phyloP scores from a whole-genome alignment of 225 moss, liverwort and hornwort genomes.

The Thuidium tamariscinum region DNA sequence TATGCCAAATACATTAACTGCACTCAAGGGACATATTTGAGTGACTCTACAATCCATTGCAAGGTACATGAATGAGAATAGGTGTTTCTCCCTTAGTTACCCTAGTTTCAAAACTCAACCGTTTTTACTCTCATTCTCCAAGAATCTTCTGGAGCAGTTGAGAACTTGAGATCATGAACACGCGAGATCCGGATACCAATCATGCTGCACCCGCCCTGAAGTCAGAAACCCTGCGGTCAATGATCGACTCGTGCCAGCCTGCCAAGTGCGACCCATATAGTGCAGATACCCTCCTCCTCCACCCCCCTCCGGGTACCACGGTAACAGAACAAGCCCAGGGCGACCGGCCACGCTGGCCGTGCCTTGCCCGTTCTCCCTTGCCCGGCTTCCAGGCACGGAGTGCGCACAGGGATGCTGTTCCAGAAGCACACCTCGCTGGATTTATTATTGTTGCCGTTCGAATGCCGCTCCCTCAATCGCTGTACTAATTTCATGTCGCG shows the following conservation, averaged over 20 bases:
- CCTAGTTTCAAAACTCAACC: neutral
- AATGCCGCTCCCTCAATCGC: neutral
- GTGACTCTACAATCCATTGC: too few relatives aligned
- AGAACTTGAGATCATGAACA: neutral
- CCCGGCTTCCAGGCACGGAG: neutral
- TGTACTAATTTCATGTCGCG: neutral
- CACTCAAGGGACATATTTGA: too few relatives aligned
- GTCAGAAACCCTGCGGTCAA: neutral
- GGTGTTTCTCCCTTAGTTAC: too few relatives aligned
- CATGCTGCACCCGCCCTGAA: neutral
- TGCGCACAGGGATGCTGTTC: neutral
- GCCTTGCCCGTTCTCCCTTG: neutral
- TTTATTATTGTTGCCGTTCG: slow-evolving; percentile 8
- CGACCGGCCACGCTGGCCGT: neutral
- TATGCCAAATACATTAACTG: too few relatives aligned
- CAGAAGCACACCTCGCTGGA: neutral
- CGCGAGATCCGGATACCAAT: neutral
- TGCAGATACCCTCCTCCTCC: neutral
- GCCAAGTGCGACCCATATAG: neutral
- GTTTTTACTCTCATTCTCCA: neutral
- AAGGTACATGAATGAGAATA: too few relatives aligned
- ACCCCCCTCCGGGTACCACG: neutral
- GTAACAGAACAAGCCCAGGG: neutral
- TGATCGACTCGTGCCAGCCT: neutral
- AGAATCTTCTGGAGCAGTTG: too few relatives aligned